Evolutionary conservation across 164 flowering plant genomes (phyloP).

Genomic region (Taxillus chinensis): DNA sequence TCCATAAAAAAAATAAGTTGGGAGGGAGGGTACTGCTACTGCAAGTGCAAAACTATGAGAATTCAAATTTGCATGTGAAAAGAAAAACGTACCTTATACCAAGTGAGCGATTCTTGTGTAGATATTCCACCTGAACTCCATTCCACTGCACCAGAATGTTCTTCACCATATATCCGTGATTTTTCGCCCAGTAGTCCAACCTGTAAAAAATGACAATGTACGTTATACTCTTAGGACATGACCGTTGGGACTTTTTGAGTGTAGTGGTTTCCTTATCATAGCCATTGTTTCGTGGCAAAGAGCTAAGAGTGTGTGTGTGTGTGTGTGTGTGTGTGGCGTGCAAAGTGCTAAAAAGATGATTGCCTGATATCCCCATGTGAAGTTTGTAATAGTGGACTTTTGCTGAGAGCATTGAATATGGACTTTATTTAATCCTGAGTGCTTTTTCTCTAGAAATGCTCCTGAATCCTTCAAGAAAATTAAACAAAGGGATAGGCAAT

Average conservation of each 20-base stretch:
- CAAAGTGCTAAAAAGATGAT: not conserved
- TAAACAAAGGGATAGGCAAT: not conserved
- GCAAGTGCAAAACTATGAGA: no score
- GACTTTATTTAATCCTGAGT: constrained; percentile 16
- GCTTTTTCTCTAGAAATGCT: constrained; percentile 24
- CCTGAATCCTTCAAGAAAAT: constrained; percentile 21
- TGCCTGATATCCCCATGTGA: constrained; percentile 28
- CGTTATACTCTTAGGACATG: no score
- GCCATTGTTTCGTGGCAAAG: no score
- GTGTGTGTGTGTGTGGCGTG: no score
- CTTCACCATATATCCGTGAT: constrained; percentile 18
- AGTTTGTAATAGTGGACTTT: constrained; percentile 11
- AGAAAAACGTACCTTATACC: constrained; percentile 35
- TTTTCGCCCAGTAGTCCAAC: constrained; percentile 41
- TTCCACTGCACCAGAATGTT: constrained; percentile 12
- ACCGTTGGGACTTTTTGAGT: no score
- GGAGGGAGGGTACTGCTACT: no score
- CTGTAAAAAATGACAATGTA: constrained; percentile 10
- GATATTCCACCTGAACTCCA: constrained; percentile 21
- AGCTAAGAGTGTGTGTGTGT: no score
- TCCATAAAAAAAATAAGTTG: not conserved
- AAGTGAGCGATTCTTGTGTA: constrained; percentile 26
- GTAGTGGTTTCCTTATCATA: no score
- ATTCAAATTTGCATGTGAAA: not conserved
- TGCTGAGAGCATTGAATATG: constrained; percentile 11